Evolutionary conservation across 108 stramenopile genomes (phyloP).

Genomic region (Aureococcus anophagefferens): DNA sequence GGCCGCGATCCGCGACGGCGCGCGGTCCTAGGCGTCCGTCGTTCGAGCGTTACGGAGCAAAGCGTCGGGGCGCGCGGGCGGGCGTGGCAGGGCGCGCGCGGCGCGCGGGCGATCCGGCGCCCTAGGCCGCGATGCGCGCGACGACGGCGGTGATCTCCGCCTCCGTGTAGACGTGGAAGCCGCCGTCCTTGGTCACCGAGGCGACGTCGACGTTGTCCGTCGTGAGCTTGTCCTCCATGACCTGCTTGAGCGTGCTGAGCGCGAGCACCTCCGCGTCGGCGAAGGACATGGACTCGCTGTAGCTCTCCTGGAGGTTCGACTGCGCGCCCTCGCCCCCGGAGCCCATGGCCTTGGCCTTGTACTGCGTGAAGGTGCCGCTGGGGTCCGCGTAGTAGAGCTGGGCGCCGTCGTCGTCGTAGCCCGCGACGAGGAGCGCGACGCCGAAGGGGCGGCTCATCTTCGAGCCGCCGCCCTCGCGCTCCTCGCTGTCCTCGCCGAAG

Average conservation of each 20-base stretch:
- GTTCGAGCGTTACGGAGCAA: no score
- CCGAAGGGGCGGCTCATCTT: constrained; percentile 98
- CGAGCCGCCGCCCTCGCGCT: constrained; percentile 61
- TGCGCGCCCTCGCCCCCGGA: constrained; percentile 94
- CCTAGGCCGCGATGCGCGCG: constrained; percentile 9
- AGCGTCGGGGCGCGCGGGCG: no score
- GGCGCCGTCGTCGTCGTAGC: constrained; percentile 81
- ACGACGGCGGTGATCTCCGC: constrained; percentile 57
- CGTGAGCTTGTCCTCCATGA: constrained; percentile 98
- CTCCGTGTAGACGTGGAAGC: constrained; percentile 70
- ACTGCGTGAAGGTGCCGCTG: constrained; percentile 89
- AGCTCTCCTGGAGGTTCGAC: constrained; percentile 81
- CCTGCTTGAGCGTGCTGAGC: constrained; percentile 83
- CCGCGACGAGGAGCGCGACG: constrained; percentile 92
- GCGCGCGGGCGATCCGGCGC: no score
- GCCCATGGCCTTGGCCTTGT: constrained; percentile 99
- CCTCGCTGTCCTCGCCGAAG: constrained; percentile 77
- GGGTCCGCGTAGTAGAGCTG: constrained; percentile 98
- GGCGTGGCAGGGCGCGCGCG: no score
- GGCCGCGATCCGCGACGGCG: no score
- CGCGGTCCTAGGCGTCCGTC: no score
- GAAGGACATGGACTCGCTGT: constrained; percentile 80
- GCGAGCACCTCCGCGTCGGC: constrained; percentile 88
- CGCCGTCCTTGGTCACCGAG: constrained; percentile 74
- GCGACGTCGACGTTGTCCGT: constrained; percentile 91